A percentile compares a stretch with the other conserved stretches of the same genome.
These are phyloP conservation scores for Lipomyces starkeyi DNA, from an alignment of 805 yeast genomes.

Conservation along the genomic window DNA sequence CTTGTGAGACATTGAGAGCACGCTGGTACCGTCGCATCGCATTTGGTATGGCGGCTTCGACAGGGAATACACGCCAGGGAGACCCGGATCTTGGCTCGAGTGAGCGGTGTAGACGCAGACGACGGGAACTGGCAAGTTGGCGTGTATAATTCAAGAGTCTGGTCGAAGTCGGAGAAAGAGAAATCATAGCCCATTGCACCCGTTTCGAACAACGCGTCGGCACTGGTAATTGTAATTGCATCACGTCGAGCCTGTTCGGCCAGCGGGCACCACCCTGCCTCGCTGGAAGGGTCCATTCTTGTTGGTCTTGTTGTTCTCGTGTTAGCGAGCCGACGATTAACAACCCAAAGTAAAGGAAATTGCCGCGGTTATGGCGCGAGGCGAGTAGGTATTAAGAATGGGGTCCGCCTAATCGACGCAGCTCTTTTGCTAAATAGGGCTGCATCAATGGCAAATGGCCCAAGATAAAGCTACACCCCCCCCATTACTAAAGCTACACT, in stretches of 20 bases:
- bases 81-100: slow-evolving; percentile 4
- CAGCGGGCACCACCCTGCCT: slow-evolving; percentile 4
- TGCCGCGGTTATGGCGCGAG: too few relatives aligned
- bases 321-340: too few relatives aligned
- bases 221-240: neutral
- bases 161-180: slow-evolving; percentile 5
- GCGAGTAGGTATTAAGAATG: too few relatives aligned
- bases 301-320: neutral
- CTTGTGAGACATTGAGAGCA: slow-evolving; percentile 5
- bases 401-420: too few relatives aligned
- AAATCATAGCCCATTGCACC: slow-evolving; percentile 1
- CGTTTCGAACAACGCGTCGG: slow-evolving; percentile 1
- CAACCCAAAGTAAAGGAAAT: too few relatives aligned
- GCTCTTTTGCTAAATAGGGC: too few relatives aligned
- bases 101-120: neutral
- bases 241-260: slow-evolving; percentile 1
- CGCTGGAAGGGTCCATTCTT: slow-evolving; percentile 3
- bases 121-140: slow-evolving; percentile 1
- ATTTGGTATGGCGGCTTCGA: slow-evolving; percentile 4
- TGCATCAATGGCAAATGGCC: too few relatives aligned
- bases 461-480: too few relatives aligned
- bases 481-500: too few relatives aligned
- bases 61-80: slow-evolving; percentile 7
- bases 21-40: slow-evolving; percentile 2
- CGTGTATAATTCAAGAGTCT: slow-evolving; percentile 1